phyloP scores from a whole-genome alignment of 2,329 filamentous ascomycete genomes.

The Trichoderma lentiforme region DNA sequence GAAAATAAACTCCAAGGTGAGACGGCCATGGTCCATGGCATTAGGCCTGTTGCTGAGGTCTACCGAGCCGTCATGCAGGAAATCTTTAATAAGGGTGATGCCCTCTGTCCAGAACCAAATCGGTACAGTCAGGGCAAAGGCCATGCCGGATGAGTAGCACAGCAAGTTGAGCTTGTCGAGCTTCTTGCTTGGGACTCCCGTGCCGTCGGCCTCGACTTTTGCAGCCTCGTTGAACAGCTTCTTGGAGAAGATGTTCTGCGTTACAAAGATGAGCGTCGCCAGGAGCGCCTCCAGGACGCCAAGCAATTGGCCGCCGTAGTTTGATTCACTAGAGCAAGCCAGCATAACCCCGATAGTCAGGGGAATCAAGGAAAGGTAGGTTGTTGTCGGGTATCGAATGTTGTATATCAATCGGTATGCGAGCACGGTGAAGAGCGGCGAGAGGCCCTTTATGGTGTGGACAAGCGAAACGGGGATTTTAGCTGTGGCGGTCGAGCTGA shows the following conservation, averaged over 20 bases:
- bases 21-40: constrained; percentile 70
- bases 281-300: constrained; percentile 87
- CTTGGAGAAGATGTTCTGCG: constrained; percentile 98
- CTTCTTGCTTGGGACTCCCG: constrained; percentile 64
- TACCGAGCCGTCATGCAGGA: constrained; percentile 77
- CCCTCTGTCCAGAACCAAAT: constrained; percentile 95
- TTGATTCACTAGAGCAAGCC: constrained; percentile 80
- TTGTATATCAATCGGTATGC: constrained; percentile 88
- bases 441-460: constrained; percentile 97
- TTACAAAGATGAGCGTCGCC: constrained; percentile 92
- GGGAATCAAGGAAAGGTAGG: constrained; percentile 85
- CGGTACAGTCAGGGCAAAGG: constrained; percentile 81
- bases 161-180: constrained; percentile 95
- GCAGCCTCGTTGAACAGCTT: constrained; percentile 94
- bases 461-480: constrained; percentile 96
- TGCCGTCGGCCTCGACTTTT: constrained; percentile 72
- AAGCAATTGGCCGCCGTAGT: constrained; percentile 78
- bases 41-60: constrained; percentile 57
- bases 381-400: constrained; percentile 81
- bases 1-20: constrained; percentile 85
- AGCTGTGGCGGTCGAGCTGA: constrained; percentile 89
- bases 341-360: constrained; percentile 93
- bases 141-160: constrained; percentile 93
- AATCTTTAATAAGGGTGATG: constrained; percentile 69
- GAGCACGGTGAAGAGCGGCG: constrained; percentile 89